These are phyloP conservation scores for Candida pseudoglaebosa DNA, from an alignment of 805 yeast genomes.

Conservation along the genomic window DNA sequence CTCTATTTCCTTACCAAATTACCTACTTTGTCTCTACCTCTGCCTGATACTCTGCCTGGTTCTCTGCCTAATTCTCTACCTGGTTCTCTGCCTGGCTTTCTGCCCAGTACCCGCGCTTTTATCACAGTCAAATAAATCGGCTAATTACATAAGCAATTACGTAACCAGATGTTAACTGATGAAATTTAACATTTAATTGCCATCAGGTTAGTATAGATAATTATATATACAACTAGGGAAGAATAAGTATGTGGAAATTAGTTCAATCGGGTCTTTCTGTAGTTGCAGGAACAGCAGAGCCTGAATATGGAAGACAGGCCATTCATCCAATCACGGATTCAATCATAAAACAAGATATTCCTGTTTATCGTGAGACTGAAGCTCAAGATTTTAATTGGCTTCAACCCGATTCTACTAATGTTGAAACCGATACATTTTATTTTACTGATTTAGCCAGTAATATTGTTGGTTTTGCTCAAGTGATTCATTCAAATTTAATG, in stretches of 20 bases:
- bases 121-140: no score
- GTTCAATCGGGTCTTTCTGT: slow-evolving; percentile 86
- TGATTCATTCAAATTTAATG: slow-evolving; percentile 88
- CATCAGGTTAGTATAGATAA: no score
- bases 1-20: no score
- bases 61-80: no score
- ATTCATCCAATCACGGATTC: slow-evolving; percentile 76
- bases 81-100: no score
- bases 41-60: no score
- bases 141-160: no score
- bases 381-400: slow-evolving; percentile 73
- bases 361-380: slow-evolving; percentile 50
- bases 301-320: slow-evolving; percentile 91
- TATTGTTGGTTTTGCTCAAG: slow-evolving; percentile 83
- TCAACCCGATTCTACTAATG: slow-evolving; percentile 77
- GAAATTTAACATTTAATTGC: no score
- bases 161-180: no score
- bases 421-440: slow-evolving; percentile 93
- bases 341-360: slow-evolving; percentile 38
- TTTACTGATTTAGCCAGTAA: slow-evolving; percentile 62
- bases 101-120: no score
- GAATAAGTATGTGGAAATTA: slow-evolving; percentile 64
- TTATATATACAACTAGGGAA: no score
- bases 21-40: no score
- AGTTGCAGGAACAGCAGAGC: slow-evolving; percentile 95